A percentile compares a stretch with the other conserved stretches of the same genome.
phyloP scores from a whole-genome alignment of 2,329 filamentous ascomycete genomes.

The Penicillium sp. region DNA sequence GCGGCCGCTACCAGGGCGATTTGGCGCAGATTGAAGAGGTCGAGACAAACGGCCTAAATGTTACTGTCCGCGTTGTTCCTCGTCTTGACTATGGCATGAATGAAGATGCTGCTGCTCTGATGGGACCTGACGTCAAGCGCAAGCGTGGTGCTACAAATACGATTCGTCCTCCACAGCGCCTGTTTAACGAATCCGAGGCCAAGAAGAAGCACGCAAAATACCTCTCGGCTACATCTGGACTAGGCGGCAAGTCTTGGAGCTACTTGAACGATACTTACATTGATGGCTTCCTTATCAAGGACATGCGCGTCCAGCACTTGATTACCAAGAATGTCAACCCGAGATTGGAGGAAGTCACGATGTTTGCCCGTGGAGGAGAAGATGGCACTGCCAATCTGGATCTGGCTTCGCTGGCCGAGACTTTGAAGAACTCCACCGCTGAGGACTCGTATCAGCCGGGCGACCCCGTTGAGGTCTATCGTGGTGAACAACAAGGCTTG shows the following conservation, averaged over 20 bases:
- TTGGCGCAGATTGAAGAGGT: slow-evolving; percentile 89
- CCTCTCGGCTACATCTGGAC: slow-evolving; percentile 52
- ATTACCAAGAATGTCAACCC: slow-evolving; percentile 89
- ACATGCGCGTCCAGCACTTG: slow-evolving; percentile 84
- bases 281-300: slow-evolving; percentile 89
- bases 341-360: slow-evolving; percentile 90
- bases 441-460: slow-evolving; percentile 85
- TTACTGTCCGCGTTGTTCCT: slow-evolving; percentile 82
- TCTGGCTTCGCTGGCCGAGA: slow-evolving; percentile 83
- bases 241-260: slow-evolving; percentile 68
- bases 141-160: slow-evolving; percentile 63
- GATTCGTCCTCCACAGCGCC: slow-evolving; percentile 78
- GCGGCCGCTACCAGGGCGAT: slow-evolving; percentile 81
- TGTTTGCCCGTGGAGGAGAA: slow-evolving; percentile 81
- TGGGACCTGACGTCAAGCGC: slow-evolving; percentile 64
- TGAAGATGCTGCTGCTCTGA: slow-evolving; percentile 64
- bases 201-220: slow-evolving; percentile 76
- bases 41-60: slow-evolving; percentile 86
- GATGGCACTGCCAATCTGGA: slow-evolving; percentile 94
- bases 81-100: slow-evolving; percentile 87
- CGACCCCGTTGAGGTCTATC: slow-evolving; percentile 94
- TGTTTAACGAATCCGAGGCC: slow-evolving; percentile 92
- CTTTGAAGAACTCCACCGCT: slow-evolving; percentile 77
- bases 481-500: slow-evolving; percentile 91
- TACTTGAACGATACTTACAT: slow-evolving; percentile 89